Base-by-base conservation (phyloP, 495 filamentous ascomycete genomes). In the Penicillium silybi region DNA sequence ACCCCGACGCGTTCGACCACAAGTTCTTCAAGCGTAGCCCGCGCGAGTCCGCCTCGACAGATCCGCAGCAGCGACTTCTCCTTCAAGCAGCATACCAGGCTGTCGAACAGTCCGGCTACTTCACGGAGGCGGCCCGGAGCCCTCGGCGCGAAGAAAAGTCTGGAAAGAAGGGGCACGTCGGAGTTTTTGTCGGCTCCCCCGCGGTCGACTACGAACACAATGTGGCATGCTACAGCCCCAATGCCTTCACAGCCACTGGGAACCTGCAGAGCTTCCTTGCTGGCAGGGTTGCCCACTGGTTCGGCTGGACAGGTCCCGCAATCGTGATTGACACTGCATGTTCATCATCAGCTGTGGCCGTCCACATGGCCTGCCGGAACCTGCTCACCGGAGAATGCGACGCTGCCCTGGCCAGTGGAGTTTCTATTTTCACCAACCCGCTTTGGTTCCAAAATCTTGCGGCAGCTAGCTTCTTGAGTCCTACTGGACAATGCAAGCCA, bases 401-500 rank as follows among this genome's bases (percentile, higher is more conserved):
- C 2, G 55, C 62, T 6, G 75, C 75, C 0, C 39, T 76, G n/a
- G 64, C 66, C 2, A 73, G 75, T 3, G 75, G 75, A 10, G 64
- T 70, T 4, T 74, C 76, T 42, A 54, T 76, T 4, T 67, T 75
- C 39, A 74, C 66, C 3, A 74, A 58, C 42, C 64, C 67, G 7
- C 7, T 62, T 6, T 56, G 50, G 6, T 67, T 57, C 16, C 67
- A 76, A 40, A 73, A 76, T 52, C 59, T 75, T 1, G 56, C 55
- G 11, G 73, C 53, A 0, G 73, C 59, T 1, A 64, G 59, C 4
- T 77, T 78, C 44, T 38, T 77, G 0, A 75, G 67, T 19, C 64
- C 66, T 0, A 76, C 67, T 0, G 75, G 75, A 0, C 58, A 59
- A 4, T 90, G 86, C 62, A 89, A 89, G 46, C 80, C 87, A 0